Base-by-base conservation (phyloP, 2,329 filamentous ascomycete species). In the Hymenoscyphus occultus region DNA sequence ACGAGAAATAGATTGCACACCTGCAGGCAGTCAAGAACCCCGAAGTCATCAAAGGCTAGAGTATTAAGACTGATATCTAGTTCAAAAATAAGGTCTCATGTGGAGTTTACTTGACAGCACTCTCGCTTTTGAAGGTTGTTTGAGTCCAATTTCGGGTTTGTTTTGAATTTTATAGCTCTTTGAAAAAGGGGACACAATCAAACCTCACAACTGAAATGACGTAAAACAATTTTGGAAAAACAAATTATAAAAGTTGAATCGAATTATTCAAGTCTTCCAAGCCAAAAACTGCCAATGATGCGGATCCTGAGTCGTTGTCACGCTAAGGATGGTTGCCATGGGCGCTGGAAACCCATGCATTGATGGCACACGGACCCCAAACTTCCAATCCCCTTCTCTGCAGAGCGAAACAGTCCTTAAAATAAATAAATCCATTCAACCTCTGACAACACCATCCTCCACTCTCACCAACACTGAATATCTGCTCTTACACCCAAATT, bases 351-450 rank as follows among this genome's bases (percentile, higher is more conserved):
- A 10, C 22, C 56, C 59, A 56, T 51, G 64, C 64, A 66, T 62
- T 35, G 5, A 64, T 64, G 61, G 45, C 51, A 51, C 64, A 66
- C 64, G 64, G 64, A 63, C 64, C 64, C 58, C 32, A n/a, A 51
- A 64, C 28, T 31, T 39, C 28, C 22, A 22, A 22, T 22, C 22
- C n/a, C 39, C 16, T 32, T 60, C 31, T 60, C 19, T 42, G n/a
- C 57, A 39, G 39, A 28, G 3, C 28, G 28, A 28, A 31, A 56
- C 51, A 2, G 56, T 35, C 58, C 65, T 22, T 35, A 62, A 62
- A 57, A 63, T 42, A 60, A 56, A 64, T 56, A 64, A 59, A 63
- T 39, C 48, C 40, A 62, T 63, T 35, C 60, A 56, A 60, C 16
- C 42, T 57, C 39, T 61, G 59, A 61, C 54, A 39, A 32, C 54